Conservation (phyloP, 768 basidiomycete genomes). For the Suillus discolor region DNA sequence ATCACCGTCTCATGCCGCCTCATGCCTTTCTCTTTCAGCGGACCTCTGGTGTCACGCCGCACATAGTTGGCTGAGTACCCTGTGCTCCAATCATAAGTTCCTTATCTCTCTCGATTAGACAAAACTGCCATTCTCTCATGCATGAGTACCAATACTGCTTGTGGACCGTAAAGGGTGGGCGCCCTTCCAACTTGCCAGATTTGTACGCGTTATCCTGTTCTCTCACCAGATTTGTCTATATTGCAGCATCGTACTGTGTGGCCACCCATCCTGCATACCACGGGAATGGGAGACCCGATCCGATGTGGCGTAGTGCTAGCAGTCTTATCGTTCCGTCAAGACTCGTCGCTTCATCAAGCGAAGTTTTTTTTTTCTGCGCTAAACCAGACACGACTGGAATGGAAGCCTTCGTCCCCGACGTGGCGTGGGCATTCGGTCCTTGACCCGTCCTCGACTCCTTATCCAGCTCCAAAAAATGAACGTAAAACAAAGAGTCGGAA, state of each 20-base stretch:
- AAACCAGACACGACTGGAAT: neutral
- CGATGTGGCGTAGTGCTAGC: neutral
- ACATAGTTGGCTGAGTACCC: neutral
- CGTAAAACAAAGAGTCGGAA: constrained; percentile 10
- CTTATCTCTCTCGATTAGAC: neutral
- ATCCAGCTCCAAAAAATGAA: neutral
- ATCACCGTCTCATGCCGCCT: constrained; percentile 2
- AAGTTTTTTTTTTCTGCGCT: neutral
- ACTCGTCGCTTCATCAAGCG: constrained; percentile 4
- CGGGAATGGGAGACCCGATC: constrained; percentile 4
- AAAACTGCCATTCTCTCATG: neutral
- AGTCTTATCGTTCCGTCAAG: neutral
- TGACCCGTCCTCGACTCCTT: neutral
- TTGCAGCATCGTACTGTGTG: neutral
- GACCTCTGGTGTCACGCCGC: neutral
- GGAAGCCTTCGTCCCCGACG: neutral
- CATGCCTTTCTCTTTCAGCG: neutral
- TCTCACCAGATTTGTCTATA: neutral
- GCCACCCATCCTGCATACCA: neutral
- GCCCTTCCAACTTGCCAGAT: neutral
- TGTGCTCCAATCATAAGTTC: too few species aligned
- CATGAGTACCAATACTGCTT: neutral
- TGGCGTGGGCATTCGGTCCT: neutral
- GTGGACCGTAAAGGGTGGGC: neutral
- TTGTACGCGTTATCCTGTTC: neutral